These are phyloP conservation scores for Coemansia reversa DNA, from an alignment of 192 early-diverging fungal species.

Conservation along the genomic window DNA sequence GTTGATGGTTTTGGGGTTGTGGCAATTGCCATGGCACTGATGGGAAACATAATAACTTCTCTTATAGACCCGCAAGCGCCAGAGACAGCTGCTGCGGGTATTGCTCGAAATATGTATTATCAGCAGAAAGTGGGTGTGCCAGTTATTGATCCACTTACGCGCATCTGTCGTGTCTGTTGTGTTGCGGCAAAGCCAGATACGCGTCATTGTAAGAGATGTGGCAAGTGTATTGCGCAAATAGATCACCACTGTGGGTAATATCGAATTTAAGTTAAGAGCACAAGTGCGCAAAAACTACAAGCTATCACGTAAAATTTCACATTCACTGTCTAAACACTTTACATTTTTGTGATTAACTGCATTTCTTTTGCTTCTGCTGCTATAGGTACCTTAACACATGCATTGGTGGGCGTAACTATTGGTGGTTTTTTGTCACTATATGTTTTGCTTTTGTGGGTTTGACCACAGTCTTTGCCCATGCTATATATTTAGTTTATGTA, in stretches of 20 bases:
- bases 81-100: neutral
- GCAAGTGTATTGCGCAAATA: conserved; percentile 41
- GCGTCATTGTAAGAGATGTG: conserved; percentile 56
- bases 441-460: conserved; percentile 19
- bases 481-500: conserved; percentile 21
- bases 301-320: too few relatives aligned
- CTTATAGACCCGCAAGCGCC: conserved; percentile 24
- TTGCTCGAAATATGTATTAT: conserved; percentile 27
- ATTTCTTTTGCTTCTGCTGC: too few relatives aligned
- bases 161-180: conserved; percentile 45
- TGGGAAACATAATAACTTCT: conserved; percentile 28
- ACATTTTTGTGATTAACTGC: too few relatives aligned
- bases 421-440: conserved; percentile 30
- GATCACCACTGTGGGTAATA: conserved; percentile 33
- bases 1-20: neutral
- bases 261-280: too few relatives aligned
- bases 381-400: conserved; percentile 41
- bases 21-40: neutral
- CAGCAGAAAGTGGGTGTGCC: conserved; percentile 35
- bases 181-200: conserved; percentile 14
- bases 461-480: conserved; percentile 1
- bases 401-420: conserved; percentile 28
- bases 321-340: too few relatives aligned
- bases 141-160: conserved; percentile 25
- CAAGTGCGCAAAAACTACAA: too few relatives aligned